These are phyloP conservation scores for Venturia asperata DNA, from an alignment of 2,329 filamentous ascomycete genomes.

Conservation along the genomic window DNA sequence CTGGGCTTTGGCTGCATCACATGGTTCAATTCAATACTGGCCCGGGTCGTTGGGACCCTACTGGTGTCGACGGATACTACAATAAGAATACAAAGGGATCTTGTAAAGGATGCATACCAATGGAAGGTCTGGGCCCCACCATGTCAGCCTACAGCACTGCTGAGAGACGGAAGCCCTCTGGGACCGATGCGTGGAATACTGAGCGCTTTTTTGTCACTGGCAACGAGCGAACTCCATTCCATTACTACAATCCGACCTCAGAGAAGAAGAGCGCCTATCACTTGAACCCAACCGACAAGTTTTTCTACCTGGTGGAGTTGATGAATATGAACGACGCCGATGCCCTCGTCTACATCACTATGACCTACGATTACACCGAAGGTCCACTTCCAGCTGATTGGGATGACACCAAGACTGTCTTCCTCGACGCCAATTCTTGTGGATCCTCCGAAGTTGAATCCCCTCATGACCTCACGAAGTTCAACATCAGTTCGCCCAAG, in stretches of 20 bases:
- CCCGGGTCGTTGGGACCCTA: slow-evolving; percentile 5
- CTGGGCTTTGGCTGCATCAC: slow-evolving; percentile 17
- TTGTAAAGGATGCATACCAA: background rate
- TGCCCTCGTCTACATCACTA: slow-evolving; percentile 17
- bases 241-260: background rate
- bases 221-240: slow-evolving; percentile 18
- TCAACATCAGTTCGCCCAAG: background rate
- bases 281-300: slow-evolving; percentile 2
- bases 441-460: slow-evolving; percentile 16
- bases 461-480: background rate
- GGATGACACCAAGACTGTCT: slow-evolving; percentile 10
- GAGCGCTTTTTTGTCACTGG: slow-evolving; percentile 18
- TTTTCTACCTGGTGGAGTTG: slow-evolving; percentile 17
- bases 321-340: slow-evolving; percentile 21
- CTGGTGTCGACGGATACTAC: background rate
- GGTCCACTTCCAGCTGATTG: slow-evolving; percentile 14
- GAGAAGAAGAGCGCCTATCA: slow-evolving; percentile 13
- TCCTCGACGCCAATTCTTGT: slow-evolving; percentile 18
- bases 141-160: background rate
- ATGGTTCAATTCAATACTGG: slow-evolving; percentile 17
- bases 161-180: background rate
- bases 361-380: slow-evolving; percentile 19
- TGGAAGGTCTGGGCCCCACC: background rate
- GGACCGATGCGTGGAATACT: background rate
- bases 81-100: background rate